phyloP scores from a whole-genome alignment of 345 rosid genomes.

The Boechera stricta region DNA sequence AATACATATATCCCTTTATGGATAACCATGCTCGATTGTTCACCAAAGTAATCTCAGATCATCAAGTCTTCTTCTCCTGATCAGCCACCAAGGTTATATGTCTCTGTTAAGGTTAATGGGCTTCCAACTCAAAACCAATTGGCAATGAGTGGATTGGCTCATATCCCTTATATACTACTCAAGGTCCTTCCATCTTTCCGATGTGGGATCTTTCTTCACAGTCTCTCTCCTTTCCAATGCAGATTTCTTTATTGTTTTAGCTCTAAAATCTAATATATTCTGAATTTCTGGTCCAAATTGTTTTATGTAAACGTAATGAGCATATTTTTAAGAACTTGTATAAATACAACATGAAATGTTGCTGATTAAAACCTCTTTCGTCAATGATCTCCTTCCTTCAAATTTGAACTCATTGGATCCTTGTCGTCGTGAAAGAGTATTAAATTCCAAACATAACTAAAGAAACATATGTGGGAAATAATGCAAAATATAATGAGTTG shows the following conservation, averaged over 20 bases:
- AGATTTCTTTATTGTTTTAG: neutral
- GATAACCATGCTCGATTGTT: neutral
- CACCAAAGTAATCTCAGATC: slow-evolving; percentile 5
- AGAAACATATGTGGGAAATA: neutral
- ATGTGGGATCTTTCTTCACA: too few species aligned
- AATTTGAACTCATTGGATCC: neutral
- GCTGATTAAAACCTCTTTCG: neutral
- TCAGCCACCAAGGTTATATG: slow-evolving; percentile 10
- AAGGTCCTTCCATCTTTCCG: too few species aligned
- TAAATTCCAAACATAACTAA: too few species aligned
- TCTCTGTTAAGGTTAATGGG: too few species aligned
- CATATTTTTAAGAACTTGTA: too few species aligned
- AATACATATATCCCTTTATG: neutral
- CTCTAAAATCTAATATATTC: neutral
- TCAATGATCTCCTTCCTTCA: neutral
- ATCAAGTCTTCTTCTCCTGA: slow-evolving; percentile 27
- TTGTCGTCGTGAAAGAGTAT: neutral
- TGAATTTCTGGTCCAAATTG: neutral
- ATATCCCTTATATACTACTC: too few species aligned
- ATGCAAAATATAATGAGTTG: neutral
- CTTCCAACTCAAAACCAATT: too few species aligned
- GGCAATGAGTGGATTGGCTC: too few species aligned
- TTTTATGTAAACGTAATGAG: neutral
- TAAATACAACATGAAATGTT: slow-evolving; percentile 5
- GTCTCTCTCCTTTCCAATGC: neutral